Conservation (phyloP, 2,329 filamentous ascomycete genomes). For the Penicillium sp. region DNA sequence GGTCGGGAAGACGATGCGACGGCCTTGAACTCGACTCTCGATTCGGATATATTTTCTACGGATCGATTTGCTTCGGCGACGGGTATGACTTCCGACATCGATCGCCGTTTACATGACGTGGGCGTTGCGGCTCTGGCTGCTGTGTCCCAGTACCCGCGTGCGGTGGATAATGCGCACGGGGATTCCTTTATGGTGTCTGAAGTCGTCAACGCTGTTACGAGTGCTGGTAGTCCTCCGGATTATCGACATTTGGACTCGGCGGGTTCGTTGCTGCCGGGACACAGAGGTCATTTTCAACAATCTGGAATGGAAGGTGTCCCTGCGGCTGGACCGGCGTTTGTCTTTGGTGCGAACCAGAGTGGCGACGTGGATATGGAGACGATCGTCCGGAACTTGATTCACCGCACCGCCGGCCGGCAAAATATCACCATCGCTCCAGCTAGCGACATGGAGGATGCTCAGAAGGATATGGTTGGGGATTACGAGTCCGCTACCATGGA, state of each 20-base stretch:
- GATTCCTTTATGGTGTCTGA: slow-evolving; percentile 26
- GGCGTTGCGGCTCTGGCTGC: slow-evolving; percentile 33
- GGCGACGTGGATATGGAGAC: slow-evolving; percentile 20
- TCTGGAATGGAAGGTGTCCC: neutral
- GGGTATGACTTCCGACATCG: slow-evolving; percentile 18
- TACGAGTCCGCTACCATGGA: slow-evolving; percentile 25
- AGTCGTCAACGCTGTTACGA: slow-evolving; percentile 32
- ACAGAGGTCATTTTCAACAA: neutral
- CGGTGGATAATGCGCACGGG: slow-evolving; percentile 18
- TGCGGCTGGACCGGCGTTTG: slow-evolving; percentile 18
- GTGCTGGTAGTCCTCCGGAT: neutral
- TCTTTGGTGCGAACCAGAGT: slow-evolving; percentile 7
- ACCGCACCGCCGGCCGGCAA: slow-evolving; percentile 16
- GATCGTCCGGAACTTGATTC: slow-evolving; percentile 21
- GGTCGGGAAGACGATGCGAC: slow-evolving; percentile 4
- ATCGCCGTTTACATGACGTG: slow-evolving; percentile 23
- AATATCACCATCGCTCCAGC: slow-evolving; percentile 25
- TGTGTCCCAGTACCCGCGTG: slow-evolving; percentile 29
- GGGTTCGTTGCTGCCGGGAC: slow-evolving; percentile 3
- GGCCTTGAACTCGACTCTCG: neutral
- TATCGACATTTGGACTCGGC: slow-evolving; percentile 1
- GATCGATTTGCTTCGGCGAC: slow-evolving; percentile 1
- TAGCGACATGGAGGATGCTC: slow-evolving; percentile 18
- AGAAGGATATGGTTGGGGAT: slow-evolving; percentile 26
- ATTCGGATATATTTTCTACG: neutral